Evolutionary conservation across 2,329 filamentous ascomycete species (phyloP).

Genomic region (Phialocephala sp.): DNA sequence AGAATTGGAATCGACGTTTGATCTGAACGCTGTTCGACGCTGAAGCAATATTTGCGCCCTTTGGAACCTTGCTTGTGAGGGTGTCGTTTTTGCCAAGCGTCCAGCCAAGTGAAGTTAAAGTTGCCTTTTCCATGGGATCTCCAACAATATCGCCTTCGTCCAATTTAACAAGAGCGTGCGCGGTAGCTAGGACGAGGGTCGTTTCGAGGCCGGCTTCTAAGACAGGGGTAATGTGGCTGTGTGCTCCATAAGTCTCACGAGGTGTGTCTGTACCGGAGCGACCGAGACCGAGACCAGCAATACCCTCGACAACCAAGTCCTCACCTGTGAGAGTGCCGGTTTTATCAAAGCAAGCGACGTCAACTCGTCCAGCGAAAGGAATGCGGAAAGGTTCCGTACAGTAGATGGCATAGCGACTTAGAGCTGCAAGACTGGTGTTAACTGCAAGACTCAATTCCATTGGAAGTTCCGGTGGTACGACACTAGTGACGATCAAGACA

Average conservation of each 20-base stretch:
- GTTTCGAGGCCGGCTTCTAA: conserved; percentile 77
- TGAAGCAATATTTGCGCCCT: conserved; percentile 49
- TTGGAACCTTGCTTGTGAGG: conserved; percentile 69
- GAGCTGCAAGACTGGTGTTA: conserved; percentile 92
- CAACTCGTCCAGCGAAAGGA: conserved; percentile 92
- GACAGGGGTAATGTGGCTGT: conserved; percentile 77
- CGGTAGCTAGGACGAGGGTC: conserved; percentile 90
- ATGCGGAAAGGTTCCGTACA: conserved; percentile 99
- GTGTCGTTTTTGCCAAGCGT: conserved; percentile 87
- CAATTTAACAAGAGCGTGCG: conserved; percentile 92
- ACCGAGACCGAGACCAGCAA: conserved; percentile 84
- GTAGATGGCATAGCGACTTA: conserved; percentile 96
- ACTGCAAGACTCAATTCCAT: conserved; percentile 98
- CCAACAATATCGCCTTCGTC: conserved; percentile 97
- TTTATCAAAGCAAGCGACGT: conserved; percentile 98
- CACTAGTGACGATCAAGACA: conserved; percentile 95
- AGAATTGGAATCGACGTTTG: conserved; percentile 97
- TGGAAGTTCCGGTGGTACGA: conserved; percentile 96
- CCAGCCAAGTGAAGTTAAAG: conserved; percentile 88
- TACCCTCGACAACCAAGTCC: conserved; percentile 94
- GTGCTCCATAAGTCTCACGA: conserved; percentile 78
- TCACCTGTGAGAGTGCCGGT: conserved; percentile 96
- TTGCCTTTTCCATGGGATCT: conserved; percentile 99
- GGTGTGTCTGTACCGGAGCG: conserved; percentile 67
- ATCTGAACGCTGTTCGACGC: conserved; percentile 83